Percentiles rank a stretch among this genome's conserved stretches.
Conservation (phyloP, 495 filamentous ascomycete species). For the Lophiostoma macrostomum region DNA sequence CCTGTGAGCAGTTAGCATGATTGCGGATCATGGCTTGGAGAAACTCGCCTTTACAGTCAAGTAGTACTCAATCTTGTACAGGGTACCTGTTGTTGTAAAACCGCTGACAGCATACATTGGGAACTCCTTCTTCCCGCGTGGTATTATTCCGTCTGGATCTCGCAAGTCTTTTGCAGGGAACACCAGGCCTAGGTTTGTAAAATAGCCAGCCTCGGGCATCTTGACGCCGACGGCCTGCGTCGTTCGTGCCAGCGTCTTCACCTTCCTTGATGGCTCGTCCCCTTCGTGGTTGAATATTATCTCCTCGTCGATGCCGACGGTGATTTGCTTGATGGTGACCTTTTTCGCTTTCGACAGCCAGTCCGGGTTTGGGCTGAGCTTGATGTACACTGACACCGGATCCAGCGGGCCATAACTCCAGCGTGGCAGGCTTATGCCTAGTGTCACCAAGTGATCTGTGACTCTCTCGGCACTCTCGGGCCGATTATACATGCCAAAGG, state of each 20-base stretch:
- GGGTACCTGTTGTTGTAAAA: constrained; percentile 88
- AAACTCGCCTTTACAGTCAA: constrained; percentile 80
- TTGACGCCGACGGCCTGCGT: constrained; percentile 77
- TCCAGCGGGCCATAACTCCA: constrained; percentile 97
- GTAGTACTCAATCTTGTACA: constrained; percentile 98
- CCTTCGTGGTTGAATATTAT: constrained; percentile 97
- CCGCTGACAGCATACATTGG: constrained; percentile 83
- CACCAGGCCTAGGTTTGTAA: constrained; percentile 84
- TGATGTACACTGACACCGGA: constrained; percentile 93
- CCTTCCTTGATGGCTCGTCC: constrained; percentile 90
- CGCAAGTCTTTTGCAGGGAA: constrained; percentile 89
- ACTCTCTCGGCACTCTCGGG: constrained; percentile 82
- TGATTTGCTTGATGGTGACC: constrained; percentile 92
- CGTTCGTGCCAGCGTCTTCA: constrained; percentile 80
- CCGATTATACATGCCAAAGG: constrained; percentile 99
- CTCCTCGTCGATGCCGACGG: constrained; percentile 91
- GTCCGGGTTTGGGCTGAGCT: constrained; percentile 84
- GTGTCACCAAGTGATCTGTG: constrained; percentile 84
- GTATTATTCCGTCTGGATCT: constrained; percentile 84
- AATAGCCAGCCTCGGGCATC: constrained; percentile 81
- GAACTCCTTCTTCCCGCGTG: constrained; percentile 79
- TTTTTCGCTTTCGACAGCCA: constrained; percentile 85
- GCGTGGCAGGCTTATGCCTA: constrained; percentile 84
- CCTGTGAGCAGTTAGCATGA: constrained; percentile 51
- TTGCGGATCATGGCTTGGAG: not conserved